phyloP scores from a whole-genome alignment of 208 protist species.

The Novymonas esmeraldas region DNA sequence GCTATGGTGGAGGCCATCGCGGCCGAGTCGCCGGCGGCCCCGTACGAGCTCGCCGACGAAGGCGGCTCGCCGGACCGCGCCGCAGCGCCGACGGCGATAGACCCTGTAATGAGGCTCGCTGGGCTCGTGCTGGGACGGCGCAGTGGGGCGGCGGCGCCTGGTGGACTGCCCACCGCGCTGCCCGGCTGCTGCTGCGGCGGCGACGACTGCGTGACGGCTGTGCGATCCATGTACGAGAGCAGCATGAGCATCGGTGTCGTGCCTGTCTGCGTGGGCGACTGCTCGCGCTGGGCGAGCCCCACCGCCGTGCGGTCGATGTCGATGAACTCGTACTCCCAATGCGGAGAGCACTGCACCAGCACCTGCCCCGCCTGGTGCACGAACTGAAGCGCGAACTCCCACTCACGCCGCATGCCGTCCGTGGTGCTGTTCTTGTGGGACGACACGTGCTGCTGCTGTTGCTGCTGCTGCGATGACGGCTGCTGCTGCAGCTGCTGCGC shows the following conservation, averaged over 20 bases:
- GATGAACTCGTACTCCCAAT: conserved; percentile 87
- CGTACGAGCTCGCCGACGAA: background rate
- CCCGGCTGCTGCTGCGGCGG: background rate
- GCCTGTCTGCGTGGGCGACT: background rate
- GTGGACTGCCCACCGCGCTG: background rate
- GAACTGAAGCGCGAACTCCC: conserved; percentile 84
- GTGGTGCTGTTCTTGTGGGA: conserved; percentile 7
- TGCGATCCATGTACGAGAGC: conserved; percentile 68
- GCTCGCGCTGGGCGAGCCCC: conserved; percentile 21
- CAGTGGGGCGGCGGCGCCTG: background rate
- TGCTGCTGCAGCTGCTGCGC: background rate
- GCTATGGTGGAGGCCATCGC: background rate
- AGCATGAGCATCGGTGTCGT: conserved; percentile 37
- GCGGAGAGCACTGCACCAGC: conserved; percentile 65
- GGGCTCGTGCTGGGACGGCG: background rate
- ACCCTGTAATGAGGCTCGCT: background rate
- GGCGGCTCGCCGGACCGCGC: background rate
- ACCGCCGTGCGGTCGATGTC: conserved; percentile 55
- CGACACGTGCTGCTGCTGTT: background rate
- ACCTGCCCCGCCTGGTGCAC: conserved; percentile 70
- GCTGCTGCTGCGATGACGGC: background rate
- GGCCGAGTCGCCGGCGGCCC: background rate
- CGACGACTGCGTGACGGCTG: conserved; percentile 32
- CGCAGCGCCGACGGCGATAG: background rate
- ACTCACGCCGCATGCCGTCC: conserved; percentile 88